Conservation (phyloP, 306 rosid species). For the Cucumis melo region DNA sequence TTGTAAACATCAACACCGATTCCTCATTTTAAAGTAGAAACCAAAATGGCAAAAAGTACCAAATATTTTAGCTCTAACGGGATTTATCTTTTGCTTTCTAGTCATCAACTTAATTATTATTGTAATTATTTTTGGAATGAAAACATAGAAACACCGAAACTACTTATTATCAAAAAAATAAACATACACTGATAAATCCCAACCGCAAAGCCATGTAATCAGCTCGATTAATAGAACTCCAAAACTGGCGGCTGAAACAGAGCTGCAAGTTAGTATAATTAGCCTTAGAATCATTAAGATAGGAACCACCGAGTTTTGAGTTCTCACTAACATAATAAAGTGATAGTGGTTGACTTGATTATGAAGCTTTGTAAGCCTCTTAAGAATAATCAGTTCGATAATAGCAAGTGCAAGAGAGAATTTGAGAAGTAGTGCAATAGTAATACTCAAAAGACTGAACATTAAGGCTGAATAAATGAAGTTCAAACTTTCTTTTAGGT, state of each 20-base stretch:
- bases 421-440: not conserved
- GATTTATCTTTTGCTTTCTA: not conserved
- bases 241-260: constrained; percentile 87
- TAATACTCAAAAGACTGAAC: not conserved
- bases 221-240: constrained; percentile 76
- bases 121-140: not conserved
- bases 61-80: not conserved
- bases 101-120: not conserved
- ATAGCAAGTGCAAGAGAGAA: not conserved
- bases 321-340: not conserved
- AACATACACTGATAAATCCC: constrained; percentile 70
- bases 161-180: constrained; percentile 3
- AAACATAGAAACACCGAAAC: not conserved
- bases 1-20: not conserved
- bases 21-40: not conserved
- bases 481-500: not conserved
- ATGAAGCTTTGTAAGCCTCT: not conserved
- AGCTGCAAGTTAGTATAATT: constrained; percentile 40
- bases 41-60: not conserved
- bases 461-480: not conserved
- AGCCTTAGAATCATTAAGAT: not conserved
- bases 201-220: constrained; percentile 88
- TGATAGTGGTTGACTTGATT: not conserved
- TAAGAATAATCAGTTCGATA: not conserved
- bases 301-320: not conserved